A percentile compares a stretch with the other conserved stretches of the same genome.
phyloP scores from a whole-genome alignment of 441 rosid species.

The Gossypium lobatum region DNA sequence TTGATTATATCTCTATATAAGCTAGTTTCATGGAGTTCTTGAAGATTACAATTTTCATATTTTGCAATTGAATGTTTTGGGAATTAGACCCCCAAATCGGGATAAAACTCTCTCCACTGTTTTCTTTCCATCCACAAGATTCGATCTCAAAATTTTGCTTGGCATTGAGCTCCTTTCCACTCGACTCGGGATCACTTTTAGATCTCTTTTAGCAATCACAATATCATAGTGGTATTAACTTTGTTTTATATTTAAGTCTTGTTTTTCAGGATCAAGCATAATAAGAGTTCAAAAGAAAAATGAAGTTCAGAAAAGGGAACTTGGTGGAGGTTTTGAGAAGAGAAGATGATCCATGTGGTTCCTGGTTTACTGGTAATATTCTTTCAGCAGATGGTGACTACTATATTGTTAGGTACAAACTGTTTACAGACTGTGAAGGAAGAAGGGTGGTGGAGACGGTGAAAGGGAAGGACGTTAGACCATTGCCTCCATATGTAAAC shows the following conservation, averaged over 20 bases:
- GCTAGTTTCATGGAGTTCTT: neutral
- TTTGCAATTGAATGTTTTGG: neutral
- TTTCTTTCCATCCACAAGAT: too few relatives aligned
- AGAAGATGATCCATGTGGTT: slow-evolving; percentile 25
- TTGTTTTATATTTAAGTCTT: neutral
- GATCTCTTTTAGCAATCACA: too few relatives aligned
- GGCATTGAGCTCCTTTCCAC: too few relatives aligned
- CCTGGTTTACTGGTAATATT: slow-evolving; percentile 35
- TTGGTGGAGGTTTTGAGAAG: slow-evolving; percentile 28
- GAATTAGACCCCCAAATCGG: neutral
- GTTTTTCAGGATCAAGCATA: neutral
- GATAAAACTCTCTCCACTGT: too few relatives aligned
- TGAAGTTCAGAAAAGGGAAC: slow-evolving; percentile 27
- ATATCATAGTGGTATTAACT: neutral
- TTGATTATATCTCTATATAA: neutral
- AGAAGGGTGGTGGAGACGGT: slow-evolving; percentile 23
- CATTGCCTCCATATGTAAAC: slow-evolving; percentile 21
- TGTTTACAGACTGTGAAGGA: slow-evolving; percentile 13
- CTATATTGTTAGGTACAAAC: slow-evolving; percentile 23
- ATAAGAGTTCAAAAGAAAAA: slow-evolving; percentile 12
- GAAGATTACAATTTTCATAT: neutral
- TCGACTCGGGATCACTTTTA: too few relatives aligned
- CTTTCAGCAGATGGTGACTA: slow-evolving; percentile 22
- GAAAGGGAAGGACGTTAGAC: slow-evolving; percentile 25
- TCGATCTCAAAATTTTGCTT: too few relatives aligned